Conservation (phyloP, 306 rosid genomes). For the Begonia loranthoides region DNA sequence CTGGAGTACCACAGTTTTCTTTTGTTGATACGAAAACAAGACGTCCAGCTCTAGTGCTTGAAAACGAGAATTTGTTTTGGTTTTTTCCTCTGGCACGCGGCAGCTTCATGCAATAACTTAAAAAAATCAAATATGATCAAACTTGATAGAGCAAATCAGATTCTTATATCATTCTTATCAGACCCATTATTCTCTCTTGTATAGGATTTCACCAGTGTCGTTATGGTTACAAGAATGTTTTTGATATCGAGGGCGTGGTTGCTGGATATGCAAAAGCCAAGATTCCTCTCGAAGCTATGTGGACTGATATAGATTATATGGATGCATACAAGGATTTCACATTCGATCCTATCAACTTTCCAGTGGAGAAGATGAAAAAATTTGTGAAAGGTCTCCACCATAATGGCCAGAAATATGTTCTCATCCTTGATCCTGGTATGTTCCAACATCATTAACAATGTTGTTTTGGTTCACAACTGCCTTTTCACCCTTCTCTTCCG, state of each 20-base stretch:
- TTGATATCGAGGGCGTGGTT: constrained; percentile 49
- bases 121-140: too few relatives aligned
- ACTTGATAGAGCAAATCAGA: too few relatives aligned
- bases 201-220: constrained; percentile 89
- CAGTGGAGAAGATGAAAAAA: constrained; percentile 40
- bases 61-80: too few relatives aligned
- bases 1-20: too few relatives aligned
- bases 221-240: constrained; percentile 65
- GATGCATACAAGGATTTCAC: constrained; percentile 78
- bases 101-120: too few relatives aligned
- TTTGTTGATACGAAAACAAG: too few relatives aligned
- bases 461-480: not conserved
- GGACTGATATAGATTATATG: constrained; percentile 97
- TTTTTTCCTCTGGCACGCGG: too few relatives aligned
- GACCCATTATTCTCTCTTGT: not conserved
- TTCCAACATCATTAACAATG: constrained; percentile 2
- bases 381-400: constrained; percentile 50
- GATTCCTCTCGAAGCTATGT: constrained; percentile 85
- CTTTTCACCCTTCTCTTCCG: not conserved
- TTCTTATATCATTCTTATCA: not conserved
- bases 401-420: constrained; percentile 72
- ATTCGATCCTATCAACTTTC: constrained; percentile 76
- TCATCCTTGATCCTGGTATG: constrained; percentile 74
- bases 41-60: too few relatives aligned
- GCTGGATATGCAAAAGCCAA: constrained; percentile 51